Evolutionary conservation across 2,329 filamentous ascomycete species (phyloP).

Genomic region (Arachnomyces sp.): DNA sequence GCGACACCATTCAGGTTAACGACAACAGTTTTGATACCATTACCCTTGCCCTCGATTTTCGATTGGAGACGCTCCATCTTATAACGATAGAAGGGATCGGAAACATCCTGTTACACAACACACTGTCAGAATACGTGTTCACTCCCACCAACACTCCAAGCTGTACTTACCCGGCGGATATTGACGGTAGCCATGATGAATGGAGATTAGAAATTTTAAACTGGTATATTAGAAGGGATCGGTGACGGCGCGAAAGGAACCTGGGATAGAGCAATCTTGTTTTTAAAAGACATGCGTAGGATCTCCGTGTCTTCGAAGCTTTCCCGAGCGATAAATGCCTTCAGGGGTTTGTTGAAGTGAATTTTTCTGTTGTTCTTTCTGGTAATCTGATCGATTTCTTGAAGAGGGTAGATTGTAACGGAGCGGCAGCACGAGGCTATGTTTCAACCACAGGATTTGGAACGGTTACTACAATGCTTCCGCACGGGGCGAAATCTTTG

Average conservation of each 20-base stretch:
- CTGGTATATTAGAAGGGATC: conserved; percentile 20
- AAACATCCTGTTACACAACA: conserved; percentile 57
- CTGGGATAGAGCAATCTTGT: conserved; percentile 38
- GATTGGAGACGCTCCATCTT: conserved; percentile 99
- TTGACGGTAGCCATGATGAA: conserved; percentile 94
- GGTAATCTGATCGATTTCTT: too few relatives aligned
- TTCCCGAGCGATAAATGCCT: too few relatives aligned
- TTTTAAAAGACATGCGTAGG: conserved; percentile 54
- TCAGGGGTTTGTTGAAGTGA: conserved; percentile 8
- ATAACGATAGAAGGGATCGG: conserved; percentile 99
- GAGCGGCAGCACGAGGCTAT: conserved; percentile 25
- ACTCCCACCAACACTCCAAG: neutral
- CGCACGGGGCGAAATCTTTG: conserved; percentile 93
- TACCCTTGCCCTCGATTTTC: conserved; percentile 99
- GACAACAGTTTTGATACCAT: conserved; percentile 98
- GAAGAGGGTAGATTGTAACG: conserved; percentile 13
- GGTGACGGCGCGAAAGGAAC: conserved; percentile 27
- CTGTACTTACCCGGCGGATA: conserved; percentile 62
- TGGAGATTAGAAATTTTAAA: conserved; percentile 29
- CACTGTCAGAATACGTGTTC: conserved; percentile 6
- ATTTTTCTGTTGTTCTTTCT: conserved; percentile 9
- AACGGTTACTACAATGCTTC: conserved; percentile 84
- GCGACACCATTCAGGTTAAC: conserved; percentile 95
- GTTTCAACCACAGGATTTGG: conserved; percentile 84
- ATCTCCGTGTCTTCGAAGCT: too few relatives aligned